Conservation (phyloP, 2,329 filamentous ascomycete genomes). For the Phialophora expanda region DNA sequence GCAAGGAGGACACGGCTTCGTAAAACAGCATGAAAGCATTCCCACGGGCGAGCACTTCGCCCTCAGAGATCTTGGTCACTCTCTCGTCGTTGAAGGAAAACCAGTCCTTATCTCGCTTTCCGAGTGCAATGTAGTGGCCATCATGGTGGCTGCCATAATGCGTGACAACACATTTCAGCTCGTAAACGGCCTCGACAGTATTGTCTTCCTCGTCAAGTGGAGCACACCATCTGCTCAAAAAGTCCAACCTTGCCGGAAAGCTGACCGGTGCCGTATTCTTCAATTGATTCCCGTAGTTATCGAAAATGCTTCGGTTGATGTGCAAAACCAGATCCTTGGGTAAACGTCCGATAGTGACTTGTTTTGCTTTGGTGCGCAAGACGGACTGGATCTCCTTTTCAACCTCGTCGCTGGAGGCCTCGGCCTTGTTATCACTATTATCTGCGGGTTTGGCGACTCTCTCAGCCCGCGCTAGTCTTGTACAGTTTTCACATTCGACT, state of each 20-base stretch:
- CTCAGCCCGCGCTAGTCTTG: conserved; percentile 47
- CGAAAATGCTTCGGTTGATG: conserved; percentile 89
- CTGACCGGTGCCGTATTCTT: conserved; percentile 83
- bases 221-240: conserved; percentile 66
- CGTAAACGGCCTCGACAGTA: conserved; percentile 62
- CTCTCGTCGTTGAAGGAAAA: conserved; percentile 91
- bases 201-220: conserved; percentile 56
- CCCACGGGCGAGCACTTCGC: conserved; percentile 73
- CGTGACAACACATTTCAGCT: conserved; percentile 81
- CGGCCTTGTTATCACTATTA: conserved; percentile 40
- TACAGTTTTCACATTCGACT: conserved; percentile 91
- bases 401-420: conserved; percentile 39
- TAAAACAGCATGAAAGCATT: conserved; percentile 99
- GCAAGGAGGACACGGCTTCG: conserved; percentile 60
- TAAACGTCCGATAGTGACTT: conserved; percentile 81
- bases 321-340: conserved; percentile 84
- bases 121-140: conserved; percentile 92
- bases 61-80: conserved; percentile 74
- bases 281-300: conserved; percentile 75
- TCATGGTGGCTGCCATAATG: conserved; percentile 93
- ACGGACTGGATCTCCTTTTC: conserved; percentile 64
- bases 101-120: conserved; percentile 67
- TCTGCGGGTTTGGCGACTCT: not conserved
- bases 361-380: conserved; percentile 83
- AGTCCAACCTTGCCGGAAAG: conserved; percentile 75